Percentiles rank a stretch among this genome's conserved stretches.
phyloP scores from a whole-genome alignment of 257 asterid genomes.

The Gynochthodes officinalis region DNA sequence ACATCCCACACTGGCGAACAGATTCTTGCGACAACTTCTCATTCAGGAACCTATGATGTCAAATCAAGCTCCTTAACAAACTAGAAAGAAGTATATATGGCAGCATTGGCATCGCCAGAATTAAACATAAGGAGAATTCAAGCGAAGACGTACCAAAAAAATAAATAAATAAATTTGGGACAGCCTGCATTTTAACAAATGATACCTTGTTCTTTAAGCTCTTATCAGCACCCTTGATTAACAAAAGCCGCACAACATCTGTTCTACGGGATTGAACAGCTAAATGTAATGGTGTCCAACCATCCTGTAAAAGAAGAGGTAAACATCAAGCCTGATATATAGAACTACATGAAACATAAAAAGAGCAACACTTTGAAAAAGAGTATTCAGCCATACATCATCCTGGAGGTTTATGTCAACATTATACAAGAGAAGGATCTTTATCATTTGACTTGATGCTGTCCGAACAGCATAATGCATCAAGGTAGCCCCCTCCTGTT shows the following conservation, averaged over 20 bases:
- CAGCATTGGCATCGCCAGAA: background rate
- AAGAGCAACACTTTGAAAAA: background rate
- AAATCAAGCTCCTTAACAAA: background rate
- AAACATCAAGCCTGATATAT: constrained; percentile 8
- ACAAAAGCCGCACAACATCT: constrained; percentile 70
- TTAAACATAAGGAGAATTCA: background rate
- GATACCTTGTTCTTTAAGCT: constrained; percentile 59
- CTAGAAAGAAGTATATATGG: background rate
- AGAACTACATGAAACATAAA: constrained; percentile 3
- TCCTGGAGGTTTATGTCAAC: constrained; percentile 78
- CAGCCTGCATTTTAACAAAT: background rate
- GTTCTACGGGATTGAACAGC: constrained; percentile 92
- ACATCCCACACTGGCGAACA: background rate
- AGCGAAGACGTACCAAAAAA: background rate
- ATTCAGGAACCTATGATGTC: background rate
- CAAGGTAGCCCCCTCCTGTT: constrained; percentile 89
- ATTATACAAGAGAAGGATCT: constrained; percentile 74
- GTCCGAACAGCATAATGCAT: constrained; percentile 87
- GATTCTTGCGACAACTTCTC: background rate
- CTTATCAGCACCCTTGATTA: constrained; percentile 85
- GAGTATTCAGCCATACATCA: constrained; percentile 41
- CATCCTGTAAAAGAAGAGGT: constrained; percentile 46
- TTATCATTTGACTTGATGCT: constrained; percentile 86
- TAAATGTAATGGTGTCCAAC: constrained; percentile 89
- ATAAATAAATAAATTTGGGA: background rate